Conservation (phyloP, 805 yeast genomes). For the Dipodascus albidus region DNA sequence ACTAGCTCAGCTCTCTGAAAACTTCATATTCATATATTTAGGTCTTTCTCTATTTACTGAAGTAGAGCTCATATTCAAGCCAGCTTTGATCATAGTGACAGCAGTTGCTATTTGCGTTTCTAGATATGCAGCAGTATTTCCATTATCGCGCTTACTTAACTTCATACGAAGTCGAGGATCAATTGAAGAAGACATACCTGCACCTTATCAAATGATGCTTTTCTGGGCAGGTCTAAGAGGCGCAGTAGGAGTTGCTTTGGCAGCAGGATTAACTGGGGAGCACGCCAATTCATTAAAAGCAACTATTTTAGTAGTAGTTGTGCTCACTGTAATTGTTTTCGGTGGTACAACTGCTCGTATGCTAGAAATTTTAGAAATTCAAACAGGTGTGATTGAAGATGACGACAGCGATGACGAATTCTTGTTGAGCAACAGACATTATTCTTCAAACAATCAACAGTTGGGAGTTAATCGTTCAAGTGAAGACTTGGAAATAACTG, state of each 20-base stretch:
- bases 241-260: constrained; percentile 98
- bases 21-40: constrained; percentile 88
- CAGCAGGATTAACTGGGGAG: constrained; percentile 95
- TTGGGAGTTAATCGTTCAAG: constrained; percentile 1
- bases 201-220: constrained; percentile 95
- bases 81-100: constrained; percentile 81
- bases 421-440: constrained; percentile 12
- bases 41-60: constrained; percentile 94
- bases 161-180: constrained; percentile 53
- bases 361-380: constrained; percentile 89
- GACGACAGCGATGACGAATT: constrained; percentile 87
- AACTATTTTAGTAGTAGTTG: constrained; percentile 93
- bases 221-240: constrained; percentile 99
- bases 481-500: constrained; percentile 20
- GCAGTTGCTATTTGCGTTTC: constrained; percentile 87
- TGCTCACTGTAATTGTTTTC: constrained; percentile 85
- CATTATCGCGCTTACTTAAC: constrained; percentile 74
- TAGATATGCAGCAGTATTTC: constrained; percentile 96
- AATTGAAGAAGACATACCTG: constrained; percentile 81
- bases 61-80: constrained; percentile 90
- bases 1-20: constrained; percentile 89
- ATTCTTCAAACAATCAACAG: background rate
- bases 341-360: constrained; percentile 99
- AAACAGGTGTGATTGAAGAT: constrained; percentile 81
- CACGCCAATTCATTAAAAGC: constrained; percentile 80